Evolutionary conservation across 2,329 filamentous ascomycete genomes (phyloP).

Genomic region (Dactylellina haptotyla): DNA sequence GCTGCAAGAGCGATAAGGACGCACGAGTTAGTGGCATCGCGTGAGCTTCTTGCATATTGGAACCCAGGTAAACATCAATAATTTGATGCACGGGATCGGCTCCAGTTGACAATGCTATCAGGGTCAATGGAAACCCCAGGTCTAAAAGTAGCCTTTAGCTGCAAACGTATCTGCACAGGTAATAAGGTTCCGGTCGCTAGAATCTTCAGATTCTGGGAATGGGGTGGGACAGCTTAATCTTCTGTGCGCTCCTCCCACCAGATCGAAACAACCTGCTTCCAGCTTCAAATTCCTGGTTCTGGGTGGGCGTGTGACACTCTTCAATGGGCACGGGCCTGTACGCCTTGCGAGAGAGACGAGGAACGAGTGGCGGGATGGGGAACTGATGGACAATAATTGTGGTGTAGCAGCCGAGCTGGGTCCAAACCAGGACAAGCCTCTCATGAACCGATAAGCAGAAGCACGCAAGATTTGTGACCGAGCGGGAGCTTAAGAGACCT

Average conservation of each 20-base stretch:
- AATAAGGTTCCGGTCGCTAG: slow-evolving; percentile 14
- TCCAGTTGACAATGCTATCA: not conserved
- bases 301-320: slow-evolving; percentile 31
- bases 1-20: slow-evolving; percentile 41
- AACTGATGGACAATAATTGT: slow-evolving; percentile 24
- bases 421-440: slow-evolving; percentile 42
- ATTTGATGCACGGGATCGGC: slow-evolving; percentile 27
- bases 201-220: not conserved
- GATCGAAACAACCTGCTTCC: slow-evolving; percentile 7
- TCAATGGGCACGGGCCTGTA: slow-evolving; percentile 38
- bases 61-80: slow-evolving; percentile 15
- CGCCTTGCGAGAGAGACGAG: slow-evolving; percentile 28
- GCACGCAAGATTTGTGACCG: slow-evolving; percentile 52
- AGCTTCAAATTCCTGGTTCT: slow-evolving; percentile 18
- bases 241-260: slow-evolving; percentile 37
- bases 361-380: slow-evolving; percentile 30
- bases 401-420: slow-evolving; percentile 25
- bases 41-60: slow-evolving; percentile 34
- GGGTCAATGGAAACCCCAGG: slow-evolving; percentile 12
- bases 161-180: not conserved
- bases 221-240: not conserved
- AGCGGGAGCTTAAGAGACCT: slow-evolving; percentile 50
- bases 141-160: slow-evolving; percentile 6
- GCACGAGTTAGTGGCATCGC: slow-evolving; percentile 33
- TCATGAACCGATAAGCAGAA: slow-evolving; percentile 42